Percentiles rank a stretch among this genome's conserved stretches.
Evolutionary conservation across 208 protist species (phyloP).

Genomic region (Angomonas deanei): DNA sequence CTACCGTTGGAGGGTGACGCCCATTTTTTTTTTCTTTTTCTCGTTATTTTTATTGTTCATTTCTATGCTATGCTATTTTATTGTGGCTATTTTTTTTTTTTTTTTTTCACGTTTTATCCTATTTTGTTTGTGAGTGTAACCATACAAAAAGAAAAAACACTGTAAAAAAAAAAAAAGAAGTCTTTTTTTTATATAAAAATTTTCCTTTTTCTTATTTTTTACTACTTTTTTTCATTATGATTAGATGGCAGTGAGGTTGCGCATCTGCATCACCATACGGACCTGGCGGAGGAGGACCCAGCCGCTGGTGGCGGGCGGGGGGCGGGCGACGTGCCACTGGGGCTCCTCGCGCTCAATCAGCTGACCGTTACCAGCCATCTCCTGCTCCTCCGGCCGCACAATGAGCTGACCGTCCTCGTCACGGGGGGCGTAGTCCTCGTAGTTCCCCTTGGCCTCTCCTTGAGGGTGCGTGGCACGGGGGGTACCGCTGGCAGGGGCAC

Average conservation of each 20-base stretch:
- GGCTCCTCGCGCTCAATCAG: constrained; percentile 24
- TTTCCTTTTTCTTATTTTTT: constrained; percentile 4
- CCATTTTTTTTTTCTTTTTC: constrained; percentile 13
- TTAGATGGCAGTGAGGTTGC: constrained; percentile 28
- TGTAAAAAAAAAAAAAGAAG: neutral
- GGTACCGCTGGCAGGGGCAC: neutral
- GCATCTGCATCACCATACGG: constrained; percentile 29
- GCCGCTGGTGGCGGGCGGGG: constrained; percentile 15
- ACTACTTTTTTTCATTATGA: constrained; percentile 1
- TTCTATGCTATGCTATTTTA: neutral
- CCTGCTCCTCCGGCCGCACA: neutral
- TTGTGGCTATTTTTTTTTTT: constrained; percentile 8
- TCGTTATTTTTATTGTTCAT: neutral
- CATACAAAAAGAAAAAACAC: constrained; percentile 3
- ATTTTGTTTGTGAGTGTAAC: neutral
- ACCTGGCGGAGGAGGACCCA: constrained; percentile 23
- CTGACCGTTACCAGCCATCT: constrained; percentile 13
- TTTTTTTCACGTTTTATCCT: neutral
- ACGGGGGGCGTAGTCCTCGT: constrained; percentile 6
- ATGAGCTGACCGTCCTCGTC: constrained; percentile 5
- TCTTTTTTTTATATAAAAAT: neutral
- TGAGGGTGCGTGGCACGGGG: neutral
- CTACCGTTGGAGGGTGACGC: too few species aligned
- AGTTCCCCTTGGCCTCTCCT: constrained; percentile 9
- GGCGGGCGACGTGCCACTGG: constrained; percentile 18